These are phyloP conservation scores for Azolla pinnata DNA, from an alignment of 75 land plant species.

Conservation along the genomic window DNA sequence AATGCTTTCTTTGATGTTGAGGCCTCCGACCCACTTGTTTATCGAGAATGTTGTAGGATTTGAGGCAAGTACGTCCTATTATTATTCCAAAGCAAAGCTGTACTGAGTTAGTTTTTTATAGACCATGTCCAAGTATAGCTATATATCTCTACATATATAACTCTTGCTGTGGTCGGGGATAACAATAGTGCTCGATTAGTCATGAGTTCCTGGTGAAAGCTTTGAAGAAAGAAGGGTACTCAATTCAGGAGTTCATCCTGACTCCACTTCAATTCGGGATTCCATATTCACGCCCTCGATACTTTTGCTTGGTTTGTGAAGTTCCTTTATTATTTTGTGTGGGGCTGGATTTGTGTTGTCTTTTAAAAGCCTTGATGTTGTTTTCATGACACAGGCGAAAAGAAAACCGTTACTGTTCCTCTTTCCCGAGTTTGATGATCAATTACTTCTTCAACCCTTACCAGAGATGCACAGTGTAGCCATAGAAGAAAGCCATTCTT, in stretches of 20 bases:
- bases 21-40: conserved; percentile 59
- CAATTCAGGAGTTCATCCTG: conserved; percentile 70
- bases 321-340: not conserved
- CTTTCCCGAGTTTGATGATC: conserved; percentile 33
- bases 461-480: conserved; percentile 13
- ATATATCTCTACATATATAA: no score
- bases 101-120: no score
- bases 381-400: conserved; percentile 50
- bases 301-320: conserved; percentile 75
- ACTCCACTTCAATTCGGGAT: conserved; percentile 84
- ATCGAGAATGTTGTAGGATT: conserved; percentile 99
- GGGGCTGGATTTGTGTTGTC: not conserved
- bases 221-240: conserved; percentile 43
- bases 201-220: conserved; percentile 51
- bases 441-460: conserved; percentile 33
- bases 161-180: no score
- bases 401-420: conserved; percentile 49
- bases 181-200: conserved; percentile 87
- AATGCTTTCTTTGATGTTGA: conserved; percentile 35
- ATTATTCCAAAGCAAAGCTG: no score
- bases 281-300: conserved; percentile 94
- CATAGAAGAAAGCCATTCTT: not conserved
- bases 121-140: no score
- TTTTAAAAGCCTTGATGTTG: not conserved
- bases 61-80: conserved; percentile 89